Evolutionary conservation across 306 rosid genomes (phyloP).

Genomic region (Vigna angularis): DNA sequence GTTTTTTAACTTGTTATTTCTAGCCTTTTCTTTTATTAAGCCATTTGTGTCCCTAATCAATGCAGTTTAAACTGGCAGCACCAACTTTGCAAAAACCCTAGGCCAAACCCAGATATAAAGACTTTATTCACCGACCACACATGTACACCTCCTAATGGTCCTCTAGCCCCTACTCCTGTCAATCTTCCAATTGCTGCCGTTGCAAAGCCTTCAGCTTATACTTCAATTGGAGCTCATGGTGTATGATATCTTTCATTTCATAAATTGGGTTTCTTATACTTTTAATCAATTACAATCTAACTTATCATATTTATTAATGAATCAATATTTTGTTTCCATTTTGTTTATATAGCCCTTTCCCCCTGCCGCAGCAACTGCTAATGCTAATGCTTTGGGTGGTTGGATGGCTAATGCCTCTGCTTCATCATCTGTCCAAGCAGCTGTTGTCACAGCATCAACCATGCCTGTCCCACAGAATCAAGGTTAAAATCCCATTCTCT

Average conservation of each 20-base stretch:
- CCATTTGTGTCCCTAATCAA: constrained; percentile 37
- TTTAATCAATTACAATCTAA: constrained; percentile 10
- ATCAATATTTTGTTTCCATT: constrained; percentile 29
- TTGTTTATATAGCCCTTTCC: constrained; percentile 69
- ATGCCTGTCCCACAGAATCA: constrained; percentile 87
- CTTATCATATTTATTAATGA: constrained; percentile 35
- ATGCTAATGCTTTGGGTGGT: constrained; percentile 85
- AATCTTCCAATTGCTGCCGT: constrained; percentile 79
- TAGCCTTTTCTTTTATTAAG: constrained; percentile 29
- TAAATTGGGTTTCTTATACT: constrained; percentile 27
- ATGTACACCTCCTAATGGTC: constrained; percentile 75
- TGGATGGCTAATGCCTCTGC: constrained; percentile 95
- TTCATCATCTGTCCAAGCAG: constrained; percentile 91
- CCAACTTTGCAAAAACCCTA: constrained; percentile 84
- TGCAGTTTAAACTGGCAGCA: constrained; percentile 98
- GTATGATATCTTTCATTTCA: constrained; percentile 67
- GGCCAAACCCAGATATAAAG: constrained; percentile 80
- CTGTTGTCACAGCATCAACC: constrained; percentile 86
- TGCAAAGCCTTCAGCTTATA: constrained; percentile 80
- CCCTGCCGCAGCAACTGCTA: constrained; percentile 71
- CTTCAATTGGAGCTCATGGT: constrained; percentile 76
- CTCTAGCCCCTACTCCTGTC: constrained; percentile 74
- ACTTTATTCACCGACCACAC: constrained; percentile 84
- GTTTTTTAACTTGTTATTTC: constrained; percentile 27
- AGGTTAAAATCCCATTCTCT: constrained; percentile 53